Conservation (phyloP, 2,329 filamentous ascomycete species). For the Lachnellula arida region DNA sequence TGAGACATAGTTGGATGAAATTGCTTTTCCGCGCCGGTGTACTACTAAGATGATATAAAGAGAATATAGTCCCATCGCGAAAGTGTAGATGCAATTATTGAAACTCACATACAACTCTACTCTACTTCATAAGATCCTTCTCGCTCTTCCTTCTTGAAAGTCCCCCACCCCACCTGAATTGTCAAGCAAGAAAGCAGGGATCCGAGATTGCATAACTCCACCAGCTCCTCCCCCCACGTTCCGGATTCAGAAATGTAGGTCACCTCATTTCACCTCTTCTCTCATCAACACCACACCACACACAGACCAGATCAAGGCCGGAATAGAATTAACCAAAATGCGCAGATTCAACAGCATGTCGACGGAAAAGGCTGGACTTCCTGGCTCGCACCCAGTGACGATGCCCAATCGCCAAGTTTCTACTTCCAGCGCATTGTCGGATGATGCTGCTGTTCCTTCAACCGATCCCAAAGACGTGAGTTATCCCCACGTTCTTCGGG, state of each 20-base stretch:
- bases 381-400: slow-evolving; percentile 23
- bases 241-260: background rate
- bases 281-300: background rate
- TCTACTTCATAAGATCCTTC: no score
- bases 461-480: slow-evolving; percentile 30
- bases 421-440: slow-evolving; percentile 22
- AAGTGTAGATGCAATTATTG: no score
- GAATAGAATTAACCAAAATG: slow-evolving; percentile 17
- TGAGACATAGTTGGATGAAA: no score
- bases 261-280: background rate
- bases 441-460: slow-evolving; percentile 27
- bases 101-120: no score
- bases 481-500: background rate
- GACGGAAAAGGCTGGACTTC: slow-evolving; percentile 19
- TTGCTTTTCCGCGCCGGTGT: no score
- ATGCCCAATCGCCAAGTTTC: slow-evolving; percentile 27
- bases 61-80: no score
- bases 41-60: no score
- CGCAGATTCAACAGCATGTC: slow-evolving; percentile 24
- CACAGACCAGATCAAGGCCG: background rate
- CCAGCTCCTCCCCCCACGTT: background rate
- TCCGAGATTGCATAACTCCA: background rate
- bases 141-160: background rate
- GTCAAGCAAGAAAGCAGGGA: background rate
- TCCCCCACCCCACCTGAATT: background rate